Base-by-base conservation (phyloP, 805 yeast genomes). In the Kluyveromyces nonfermentans region DNA sequence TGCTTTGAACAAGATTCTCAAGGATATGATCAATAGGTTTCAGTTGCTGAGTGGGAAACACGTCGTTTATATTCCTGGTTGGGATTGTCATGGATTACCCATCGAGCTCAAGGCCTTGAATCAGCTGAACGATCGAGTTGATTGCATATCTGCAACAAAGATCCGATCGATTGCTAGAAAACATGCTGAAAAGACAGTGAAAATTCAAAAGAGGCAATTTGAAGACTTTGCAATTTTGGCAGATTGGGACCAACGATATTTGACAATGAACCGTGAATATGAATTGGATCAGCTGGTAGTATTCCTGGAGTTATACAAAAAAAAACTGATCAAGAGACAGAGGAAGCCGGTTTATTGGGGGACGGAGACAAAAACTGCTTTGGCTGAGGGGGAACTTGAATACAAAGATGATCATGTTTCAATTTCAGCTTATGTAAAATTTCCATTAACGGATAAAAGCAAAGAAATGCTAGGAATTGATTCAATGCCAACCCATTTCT, bases 61-160 rank as follows among this genome's bases (percentile, higher is more conserved):
- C 40, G 78, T 93, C 3, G 70, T 73, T 42, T 93, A 85, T 56
- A 72, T 73, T 35, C 96, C 97, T 0, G 99, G 99, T 0, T 93
- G 98, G 97, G 99, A 93, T 61, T 93, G 98, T 58, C 99, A 93
- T 66, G 99, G 99, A 0, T 68, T 93, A 33, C 99, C 99, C 1
- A 93, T 93, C 49, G 99, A 93, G 62, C 70, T 86, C 59, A 89
- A 88, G 54, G 95, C 95, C 0, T 62, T 86, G 61, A 74, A 62
- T 52, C 73, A 65, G 47, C 63, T 63, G 38, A 68, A 51, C 55
- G 63, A 69, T 40, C 50, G 59, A 41, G 53, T 60, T 25, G 61
- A 63, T 15, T 60, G 55, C 33, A 59, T 71, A 0, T 56, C 68
- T 1, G 62, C 65, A 3, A 45, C 59, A n/a, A 81, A 82, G 42